Evolutionary conservation across 75 land plant genomes (phyloP).

Genomic region (Cryptomeria japonica): DNA sequence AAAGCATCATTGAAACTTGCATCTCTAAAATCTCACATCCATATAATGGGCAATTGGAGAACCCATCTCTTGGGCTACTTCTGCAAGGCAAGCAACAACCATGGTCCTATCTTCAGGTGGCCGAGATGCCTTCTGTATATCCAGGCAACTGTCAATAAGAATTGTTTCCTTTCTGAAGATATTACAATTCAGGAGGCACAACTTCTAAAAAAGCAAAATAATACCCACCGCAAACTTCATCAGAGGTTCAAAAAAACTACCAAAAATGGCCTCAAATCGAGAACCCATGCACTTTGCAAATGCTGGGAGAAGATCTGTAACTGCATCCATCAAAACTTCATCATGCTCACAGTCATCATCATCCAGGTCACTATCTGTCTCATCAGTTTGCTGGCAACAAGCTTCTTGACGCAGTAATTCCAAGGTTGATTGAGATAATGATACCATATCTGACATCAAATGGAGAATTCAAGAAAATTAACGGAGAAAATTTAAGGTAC

Average conservation of each 20-base stretch:
- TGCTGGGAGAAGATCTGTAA: conserved; percentile 97
- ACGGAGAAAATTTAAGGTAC: not conserved
- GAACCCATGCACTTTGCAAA: conserved; percentile 92
- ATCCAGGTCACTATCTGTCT: conserved; percentile 82
- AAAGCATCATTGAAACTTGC: not conserved
- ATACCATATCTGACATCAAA: conserved; percentile 52
- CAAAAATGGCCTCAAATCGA: conserved; percentile 73
- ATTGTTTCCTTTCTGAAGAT: not conserved
- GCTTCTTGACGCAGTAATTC: conserved; percentile 76
- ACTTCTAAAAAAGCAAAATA: not conserved
- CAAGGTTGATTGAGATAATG: conserved; percentile 69
- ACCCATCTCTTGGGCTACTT: conserved; percentile 96
- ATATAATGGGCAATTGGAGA: conserved; percentile 79
- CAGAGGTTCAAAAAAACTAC: conserved; percentile 74
- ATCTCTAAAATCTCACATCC: conserved; percentile 55
- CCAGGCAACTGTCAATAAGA: not conserved
- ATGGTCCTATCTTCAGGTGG: conserved; percentile 96
- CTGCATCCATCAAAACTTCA: conserved; percentile 97
- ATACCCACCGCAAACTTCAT: conserved; percentile 93
- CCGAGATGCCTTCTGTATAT: conserved; percentile 67
- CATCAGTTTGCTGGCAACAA: conserved; percentile 74
- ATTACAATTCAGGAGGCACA: not conserved
- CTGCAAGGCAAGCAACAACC: conserved; percentile 97
- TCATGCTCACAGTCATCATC: conserved; percentile 89
- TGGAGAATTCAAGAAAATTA: not conserved